Conservation (phyloP, 164 flowering plant genomes). For the Chimonanthus praecox region DNA sequence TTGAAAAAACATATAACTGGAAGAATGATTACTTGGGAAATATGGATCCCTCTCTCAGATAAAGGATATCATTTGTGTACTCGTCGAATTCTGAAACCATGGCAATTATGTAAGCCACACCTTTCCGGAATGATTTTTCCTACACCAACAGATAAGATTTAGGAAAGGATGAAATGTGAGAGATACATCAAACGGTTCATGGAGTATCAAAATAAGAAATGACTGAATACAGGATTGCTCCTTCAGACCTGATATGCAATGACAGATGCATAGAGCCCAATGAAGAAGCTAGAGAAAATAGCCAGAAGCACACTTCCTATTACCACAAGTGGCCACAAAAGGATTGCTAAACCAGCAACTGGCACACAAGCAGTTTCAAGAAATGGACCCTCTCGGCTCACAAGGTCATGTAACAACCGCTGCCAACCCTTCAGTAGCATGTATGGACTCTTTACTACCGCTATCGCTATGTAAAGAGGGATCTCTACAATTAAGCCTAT, state of each 20-base stretch:
- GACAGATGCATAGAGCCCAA: conserved; percentile 72
- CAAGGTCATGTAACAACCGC: conserved; percentile 61
- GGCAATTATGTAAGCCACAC: conserved; percentile 75
- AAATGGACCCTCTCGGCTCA: conserved; percentile 94
- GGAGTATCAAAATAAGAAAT: neutral
- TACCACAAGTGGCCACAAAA: conserved; percentile 87
- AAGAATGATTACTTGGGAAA: conserved; percentile 68
- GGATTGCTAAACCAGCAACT: conserved; percentile 82
- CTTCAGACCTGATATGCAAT: conserved; percentile 75
- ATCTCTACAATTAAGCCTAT: conserved; percentile 80
- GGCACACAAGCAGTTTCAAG: conserved; percentile 94
- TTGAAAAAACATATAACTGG: conserved; percentile 8
- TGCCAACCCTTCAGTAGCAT: conserved; percentile 90
- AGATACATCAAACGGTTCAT: neutral
- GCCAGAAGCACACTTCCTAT: conserved; percentile 62
- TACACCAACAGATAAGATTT: conserved; percentile 19
- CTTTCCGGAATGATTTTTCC: conserved; percentile 83
- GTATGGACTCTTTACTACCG: conserved; percentile 80
- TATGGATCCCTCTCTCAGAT: conserved; percentile 82
- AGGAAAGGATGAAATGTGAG: conserved; percentile 3
- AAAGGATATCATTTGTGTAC: conserved; percentile 93
- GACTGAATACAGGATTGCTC: neutral
- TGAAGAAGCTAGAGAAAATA: conserved; percentile 68
- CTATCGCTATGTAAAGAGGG: conserved; percentile 71
- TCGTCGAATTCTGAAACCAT: conserved; percentile 96